Evolutionary conservation across 805 yeast species (phyloP).

Genomic region (Nakazawaea ernobii): DNA sequence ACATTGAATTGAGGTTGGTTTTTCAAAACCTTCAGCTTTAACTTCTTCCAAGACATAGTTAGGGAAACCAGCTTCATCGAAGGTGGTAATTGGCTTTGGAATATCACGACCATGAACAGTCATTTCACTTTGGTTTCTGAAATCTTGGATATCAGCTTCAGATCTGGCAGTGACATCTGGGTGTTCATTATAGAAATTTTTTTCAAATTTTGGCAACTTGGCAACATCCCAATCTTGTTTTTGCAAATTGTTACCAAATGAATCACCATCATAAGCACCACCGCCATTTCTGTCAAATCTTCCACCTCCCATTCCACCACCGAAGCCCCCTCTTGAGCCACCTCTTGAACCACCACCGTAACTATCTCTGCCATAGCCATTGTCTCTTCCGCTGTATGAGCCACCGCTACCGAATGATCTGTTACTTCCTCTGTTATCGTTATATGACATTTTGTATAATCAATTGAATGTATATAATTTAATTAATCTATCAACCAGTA

Average conservation of each 20-base stretch:
- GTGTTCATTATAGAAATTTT: conserved; percentile 89
- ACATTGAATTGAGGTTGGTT: conserved; percentile 95
- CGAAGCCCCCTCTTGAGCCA: conserved; percentile 29
- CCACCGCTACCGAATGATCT: conserved; percentile 16
- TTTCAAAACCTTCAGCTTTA: conserved; percentile 85
- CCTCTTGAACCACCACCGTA: conserved; percentile 32
- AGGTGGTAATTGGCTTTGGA: conserved; percentile 88
- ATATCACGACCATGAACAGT: conserved; percentile 74
- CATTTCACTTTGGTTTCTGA: conserved; percentile 86
- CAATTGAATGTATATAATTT: background rate
- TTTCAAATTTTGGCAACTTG: conserved; percentile 82
- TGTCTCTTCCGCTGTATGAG: conserved; percentile 18
- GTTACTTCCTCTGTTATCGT: conserved; percentile 27
- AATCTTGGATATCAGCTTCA: conserved; percentile 63
- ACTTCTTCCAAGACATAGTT: conserved; percentile 87
- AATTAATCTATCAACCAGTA: no score
- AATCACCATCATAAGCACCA: conserved; percentile 31
- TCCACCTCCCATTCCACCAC: conserved; percentile 31
- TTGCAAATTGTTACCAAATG: conserved; percentile 48
- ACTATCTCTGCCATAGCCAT: conserved; percentile 32
- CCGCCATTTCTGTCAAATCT: conserved; percentile 32
- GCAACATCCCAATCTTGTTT: conserved; percentile 80
- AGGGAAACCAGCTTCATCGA: conserved; percentile 98
- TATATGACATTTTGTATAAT: conserved; percentile 32
- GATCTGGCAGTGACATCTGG: conserved; percentile 71